Evolutionary conservation across 371 early-diverging fungal genomes (phyloP), one percentile per base, ranked within the genome.

Genomic region (Dinochytrium kinnereticum): DNA sequence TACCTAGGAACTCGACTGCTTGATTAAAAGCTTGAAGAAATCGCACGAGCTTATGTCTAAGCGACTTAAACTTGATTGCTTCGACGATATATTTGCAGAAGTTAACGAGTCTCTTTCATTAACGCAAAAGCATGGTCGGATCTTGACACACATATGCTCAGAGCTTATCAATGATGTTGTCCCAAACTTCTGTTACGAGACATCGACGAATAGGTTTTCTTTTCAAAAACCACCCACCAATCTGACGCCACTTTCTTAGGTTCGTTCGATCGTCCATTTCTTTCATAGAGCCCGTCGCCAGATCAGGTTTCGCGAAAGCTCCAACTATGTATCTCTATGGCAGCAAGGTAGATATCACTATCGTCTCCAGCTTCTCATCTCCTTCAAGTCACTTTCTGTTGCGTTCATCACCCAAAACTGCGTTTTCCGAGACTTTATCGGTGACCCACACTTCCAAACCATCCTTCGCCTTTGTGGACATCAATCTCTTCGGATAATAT

Each of bases 31-130:
- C 37, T 67, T 72, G 5, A 68, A 71, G 10, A 24, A 36, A 24
- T 78, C 86, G 17, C 84, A 84, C 64, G 39, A 68, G 36, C 61
- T 79, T 7, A 64, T 85, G 24, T 59, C 76, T 0, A 36, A 77
- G 49, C 30, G 68, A 51, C 64, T 84, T 26, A 51, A 44, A 3
- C 72, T 86, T 5, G 85, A 84, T 19, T 51, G 64, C 5, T 87
- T 84, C 71, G 85, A 81, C 19, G 77, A 77, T 59, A 76, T 87
- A 38, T 76, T 87, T 3, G 73, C 70, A 3, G 86, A 87, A 66
- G 77, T 78, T 0, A 81, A 86, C 70, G 87, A 84, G 53, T 37
- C 73, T 15, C 31, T 78, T 33, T 61, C 70, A 15, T 36, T 78
- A 30, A 53, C 57, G 2, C 74, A 64, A 17, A 31, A 38, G 19